Percentiles rank a stretch among this genome's conserved stretches.
Conservation (phyloP, 2,329 filamentous ascomycete species). For the Spiromastix sp. region DNA sequence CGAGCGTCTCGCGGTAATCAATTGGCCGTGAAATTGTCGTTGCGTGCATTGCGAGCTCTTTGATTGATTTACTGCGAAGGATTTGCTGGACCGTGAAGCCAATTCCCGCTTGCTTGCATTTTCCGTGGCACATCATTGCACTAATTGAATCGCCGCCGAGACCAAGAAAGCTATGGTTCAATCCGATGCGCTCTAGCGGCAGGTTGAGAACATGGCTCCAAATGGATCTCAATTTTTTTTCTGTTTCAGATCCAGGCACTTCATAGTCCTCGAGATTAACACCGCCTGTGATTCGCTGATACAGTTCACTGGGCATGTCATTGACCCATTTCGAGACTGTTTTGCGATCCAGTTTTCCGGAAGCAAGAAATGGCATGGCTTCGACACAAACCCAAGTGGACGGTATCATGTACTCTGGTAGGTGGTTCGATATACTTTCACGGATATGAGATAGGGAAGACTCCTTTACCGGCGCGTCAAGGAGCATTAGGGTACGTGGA, state of each 20-base stretch:
- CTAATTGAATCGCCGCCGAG: slow-evolving; percentile 41
- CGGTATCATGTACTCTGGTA: slow-evolving; percentile 38
- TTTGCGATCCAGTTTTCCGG: slow-evolving; percentile 35
- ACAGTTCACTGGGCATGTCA: slow-evolving; percentile 19
- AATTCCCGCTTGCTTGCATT: slow-evolving; percentile 37
- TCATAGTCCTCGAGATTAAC: slow-evolving; percentile 1
- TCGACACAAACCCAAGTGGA: slow-evolving; percentile 36
- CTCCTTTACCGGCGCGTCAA: slow-evolving; percentile 13
- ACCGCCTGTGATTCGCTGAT: slow-evolving; percentile 8
- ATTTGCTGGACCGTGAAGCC: slow-evolving; percentile 39
- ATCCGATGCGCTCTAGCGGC: slow-evolving; percentile 21
- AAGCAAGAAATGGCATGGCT: slow-evolving; percentile 33
- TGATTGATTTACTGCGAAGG: slow-evolving; percentile 37
- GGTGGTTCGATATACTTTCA: slow-evolving; percentile 15
- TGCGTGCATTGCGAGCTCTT: slow-evolving; percentile 22
- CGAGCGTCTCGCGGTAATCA: slow-evolving; percentile 17
- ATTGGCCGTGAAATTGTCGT: slow-evolving; percentile 21
- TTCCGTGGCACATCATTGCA: slow-evolving; percentile 39
- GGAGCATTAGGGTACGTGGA: slow-evolving; percentile 14
- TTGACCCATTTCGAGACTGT: slow-evolving; percentile 17
- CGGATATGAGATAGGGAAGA: slow-evolving; percentile 17
- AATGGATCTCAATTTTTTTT: slow-evolving; percentile 22
- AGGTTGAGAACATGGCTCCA: slow-evolving; percentile 32
- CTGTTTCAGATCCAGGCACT: slow-evolving; percentile 15
- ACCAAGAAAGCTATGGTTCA: slow-evolving; percentile 32